Conservation (phyloP, 352 stramenopile species). For the Phytophthora rubi region DNA sequence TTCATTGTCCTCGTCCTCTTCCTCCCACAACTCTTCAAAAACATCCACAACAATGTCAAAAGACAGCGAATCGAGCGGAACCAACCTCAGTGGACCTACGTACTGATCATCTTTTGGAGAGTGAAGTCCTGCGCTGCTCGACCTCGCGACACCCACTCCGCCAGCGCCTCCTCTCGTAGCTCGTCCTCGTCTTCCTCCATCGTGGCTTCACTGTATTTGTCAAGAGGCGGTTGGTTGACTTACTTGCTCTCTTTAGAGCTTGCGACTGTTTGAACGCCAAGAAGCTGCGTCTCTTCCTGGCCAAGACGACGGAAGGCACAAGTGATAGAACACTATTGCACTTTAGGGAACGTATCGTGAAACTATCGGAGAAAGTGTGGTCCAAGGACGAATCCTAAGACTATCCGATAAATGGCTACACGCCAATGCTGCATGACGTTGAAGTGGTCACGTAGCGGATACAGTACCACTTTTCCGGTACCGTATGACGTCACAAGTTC, state of each 20-base stretch:
- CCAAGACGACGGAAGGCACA: neutral
- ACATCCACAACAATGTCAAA: neutral
- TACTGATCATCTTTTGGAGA: conserved; percentile 81
- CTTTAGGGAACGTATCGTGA: too few species aligned
- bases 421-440: neutral
- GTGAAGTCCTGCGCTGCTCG: conserved; percentile 69
- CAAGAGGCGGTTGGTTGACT: too few species aligned
- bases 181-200: conserved; percentile 47
- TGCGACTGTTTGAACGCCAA: too few species aligned
- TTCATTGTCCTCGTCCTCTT: conserved; percentile 59
- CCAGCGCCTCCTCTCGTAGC: conserved; percentile 73
- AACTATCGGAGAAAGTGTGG: too few species aligned
- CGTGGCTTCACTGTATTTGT: too few species aligned
- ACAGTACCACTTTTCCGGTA: neutral
- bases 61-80: neutral
- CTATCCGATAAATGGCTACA: neutral
- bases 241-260: too few species aligned
- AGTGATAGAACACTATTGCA: neutral
- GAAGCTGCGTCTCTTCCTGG: neutral
- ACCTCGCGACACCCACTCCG: conserved; percentile 75
- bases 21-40: conserved; percentile 63
- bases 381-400: too few species aligned
- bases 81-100: conserved; percentile 4
- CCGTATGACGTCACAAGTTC: conserved; percentile 13
- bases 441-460: neutral